Evolutionary conservation across 1,284 basidiomycete genomes (phyloP), one percentile per base, ranked within the genome.

Genomic region (Cutaneotrichosporon curvatum): DNA sequence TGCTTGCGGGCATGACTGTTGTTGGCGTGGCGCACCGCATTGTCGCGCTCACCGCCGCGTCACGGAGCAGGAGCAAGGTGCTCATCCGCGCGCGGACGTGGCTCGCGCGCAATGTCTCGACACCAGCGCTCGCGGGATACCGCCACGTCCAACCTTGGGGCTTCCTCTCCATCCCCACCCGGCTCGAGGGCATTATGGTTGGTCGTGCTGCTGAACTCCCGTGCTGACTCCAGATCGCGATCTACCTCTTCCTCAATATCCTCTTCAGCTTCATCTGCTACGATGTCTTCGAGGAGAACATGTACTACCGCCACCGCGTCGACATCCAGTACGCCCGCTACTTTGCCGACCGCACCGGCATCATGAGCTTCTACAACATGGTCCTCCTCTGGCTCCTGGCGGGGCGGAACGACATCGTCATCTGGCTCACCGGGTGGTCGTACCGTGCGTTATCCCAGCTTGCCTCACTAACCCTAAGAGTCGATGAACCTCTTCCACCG

Each of bases 281-380:
- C 65, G 39, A 87, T 70, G 37, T 81, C 79, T 64, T 80, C 72
- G 23, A 53, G 2, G 50, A 59, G 6, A 59, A 59, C 46, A 39
- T 58, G 8, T 55, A 46, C 42, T 59, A 48, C 43, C 37, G 37
- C 4, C 21, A 32, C 4, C 34, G 44, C 16, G 33, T 35, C 9
- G 36, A 43, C 20, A 12, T 39, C 15, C 58, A 61, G 40, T 35
- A 60, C 18, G 47, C 32, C 2, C 47, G 60, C 21, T 61, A 60
- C 35, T 23, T 60, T 10, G 53, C 53, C 7, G 61, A 61, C 46
- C 50, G 59, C 12, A 58, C 59, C 1, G 62, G 54, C 22, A 57
- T 64, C 48, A 58, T 64, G 55, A 49, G 47, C 36, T 57, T 62
- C 36, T 61, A 56, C 53, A 60, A 63, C 45, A 31, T 61, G 37